phyloP scores from a whole-genome alignment of 2,329 filamentous ascomycete species.

The Aureobasidium sp. region DNA sequence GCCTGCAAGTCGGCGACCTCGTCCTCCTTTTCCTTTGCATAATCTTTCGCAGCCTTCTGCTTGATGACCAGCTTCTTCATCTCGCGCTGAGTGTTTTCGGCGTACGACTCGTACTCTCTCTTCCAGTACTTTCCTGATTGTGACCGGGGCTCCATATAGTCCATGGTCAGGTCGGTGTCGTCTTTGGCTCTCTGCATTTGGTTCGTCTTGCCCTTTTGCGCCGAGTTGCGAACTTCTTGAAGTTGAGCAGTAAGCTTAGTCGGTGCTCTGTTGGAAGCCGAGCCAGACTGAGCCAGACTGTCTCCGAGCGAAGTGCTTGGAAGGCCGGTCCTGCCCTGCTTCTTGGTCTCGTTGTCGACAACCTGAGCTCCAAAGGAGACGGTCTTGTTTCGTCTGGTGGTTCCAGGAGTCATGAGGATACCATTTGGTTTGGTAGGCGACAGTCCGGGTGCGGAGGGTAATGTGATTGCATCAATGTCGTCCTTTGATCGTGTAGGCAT shows the following conservation, averaged over 20 bases:
- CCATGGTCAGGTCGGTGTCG: slow-evolving; percentile 57
- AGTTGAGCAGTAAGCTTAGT: slow-evolving; percentile 38
- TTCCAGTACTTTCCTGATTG: slow-evolving; percentile 76
- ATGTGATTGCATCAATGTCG: background rate
- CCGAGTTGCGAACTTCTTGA: slow-evolving; percentile 35
- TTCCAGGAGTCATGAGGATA: slow-evolving; percentile 56
- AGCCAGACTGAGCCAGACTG: slow-evolving; percentile 12
- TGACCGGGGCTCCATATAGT: slow-evolving; percentile 64
- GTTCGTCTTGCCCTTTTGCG: slow-evolving; percentile 20
- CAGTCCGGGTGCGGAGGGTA: background rate
- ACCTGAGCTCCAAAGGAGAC: slow-evolving; percentile 52
- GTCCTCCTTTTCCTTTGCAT: slow-evolving; percentile 66
- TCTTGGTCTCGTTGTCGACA: slow-evolving; percentile 47
- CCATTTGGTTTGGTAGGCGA: slow-evolving; percentile 43
- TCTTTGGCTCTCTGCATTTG: slow-evolving; percentile 28
- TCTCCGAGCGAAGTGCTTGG: slow-evolving; percentile 38
- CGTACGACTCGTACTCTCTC: slow-evolving; percentile 64
- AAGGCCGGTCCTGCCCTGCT: slow-evolving; percentile 34
- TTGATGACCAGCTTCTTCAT: slow-evolving; percentile 71
- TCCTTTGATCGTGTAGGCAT: background rate
- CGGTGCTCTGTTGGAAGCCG: background rate
- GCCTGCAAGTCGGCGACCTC: slow-evolving; percentile 59
- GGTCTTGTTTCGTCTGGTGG: slow-evolving; percentile 46
- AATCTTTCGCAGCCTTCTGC: slow-evolving; percentile 70
- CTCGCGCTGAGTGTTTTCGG: slow-evolving; percentile 61